Evolutionary conservation across 2,329 filamentous ascomycete genomes (phyloP), one percentile per base, ranked within the genome.

Genomic region (Exophiala calicioides): DNA sequence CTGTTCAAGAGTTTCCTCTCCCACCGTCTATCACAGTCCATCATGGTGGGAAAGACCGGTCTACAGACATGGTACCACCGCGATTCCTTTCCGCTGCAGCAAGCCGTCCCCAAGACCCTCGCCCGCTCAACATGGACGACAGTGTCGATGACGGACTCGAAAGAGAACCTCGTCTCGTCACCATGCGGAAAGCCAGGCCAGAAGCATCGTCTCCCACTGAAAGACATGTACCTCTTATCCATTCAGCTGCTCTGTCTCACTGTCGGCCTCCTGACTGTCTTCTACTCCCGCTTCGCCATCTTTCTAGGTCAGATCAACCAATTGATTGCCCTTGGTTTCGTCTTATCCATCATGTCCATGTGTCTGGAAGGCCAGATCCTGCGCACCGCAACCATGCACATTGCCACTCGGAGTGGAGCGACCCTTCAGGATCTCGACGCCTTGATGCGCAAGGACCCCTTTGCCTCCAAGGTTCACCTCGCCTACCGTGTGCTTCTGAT

Each of bases 371-470:
- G 44, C 15, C 43, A 47, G 30, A 18, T 52, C 10, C 29, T 44
- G 7, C 39, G 45, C 13, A 43, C 45, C 3, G 35, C 31, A 13
- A 23, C 52, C 24, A 35, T 48, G 10, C 41, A 43, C 13, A 39
- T 38, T 18, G 47, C 33, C 5, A 38, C 13, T 35, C 27, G 32
- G 5, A 34, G 30, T 9, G 40, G 20, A 3, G 26, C 51, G 12
- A 44, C 48, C 9, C 12, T 54, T 16, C 51, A 54, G 26, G 45
- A 52, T 24, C 48, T 54, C 27, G 51, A 54, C 19, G 47, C 51
- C 26, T 20, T 43, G 33, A 12, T 47, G 39, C 36, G 44, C 19
- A 38, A 44, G 37, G 45, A 49, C 16, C 32, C 40, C 5, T 39
- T 49, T 20, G 38, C 45, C 2, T 37, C 39, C 30, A 37, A 49